Percentiles rank a stretch among this genome's conserved stretches.
Conservation (phyloP, 345 rosid species). For the Ricinus communis region DNA sequence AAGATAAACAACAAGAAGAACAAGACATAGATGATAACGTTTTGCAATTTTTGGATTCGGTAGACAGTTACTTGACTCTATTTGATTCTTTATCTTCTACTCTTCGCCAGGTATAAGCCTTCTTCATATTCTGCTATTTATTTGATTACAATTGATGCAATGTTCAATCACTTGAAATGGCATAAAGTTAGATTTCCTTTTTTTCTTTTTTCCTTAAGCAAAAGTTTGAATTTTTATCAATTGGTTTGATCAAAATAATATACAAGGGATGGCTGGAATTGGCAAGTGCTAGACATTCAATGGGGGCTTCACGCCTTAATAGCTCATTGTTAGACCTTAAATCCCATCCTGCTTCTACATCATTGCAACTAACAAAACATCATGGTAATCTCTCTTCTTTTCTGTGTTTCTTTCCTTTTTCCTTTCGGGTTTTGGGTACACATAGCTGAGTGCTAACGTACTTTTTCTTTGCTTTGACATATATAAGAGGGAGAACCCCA, state of each 20-base stretch:
- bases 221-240: neutral
- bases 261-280: constrained; percentile 89
- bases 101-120: constrained; percentile 63
- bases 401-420: neutral
- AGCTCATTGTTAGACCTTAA: constrained; percentile 72
- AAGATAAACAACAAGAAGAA: too few species aligned
- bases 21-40: constrained; percentile 36
- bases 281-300: constrained; percentile 84
- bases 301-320: constrained; percentile 86
- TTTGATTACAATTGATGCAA: neutral
- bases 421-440: neutral
- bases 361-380: constrained; percentile 45
- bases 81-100: constrained; percentile 60
- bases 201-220: neutral
- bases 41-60: constrained; percentile 72
- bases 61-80: constrained; percentile 59
- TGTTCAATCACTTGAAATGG: neutral
- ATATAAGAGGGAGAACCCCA: constrained; percentile 38
- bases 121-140: neutral
- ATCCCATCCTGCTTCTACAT: constrained; percentile 69
- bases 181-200: neutral
- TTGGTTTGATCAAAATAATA: neutral
- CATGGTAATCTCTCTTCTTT: constrained; percentile 32
- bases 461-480: constrained; percentile 7
- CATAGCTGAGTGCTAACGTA: neutral